Percentiles rank a stretch among this genome's conserved stretches.
Evolutionary conservation across 176 grass and related monocot species (phyloP).

Genomic region (Avena atlantica): DNA sequence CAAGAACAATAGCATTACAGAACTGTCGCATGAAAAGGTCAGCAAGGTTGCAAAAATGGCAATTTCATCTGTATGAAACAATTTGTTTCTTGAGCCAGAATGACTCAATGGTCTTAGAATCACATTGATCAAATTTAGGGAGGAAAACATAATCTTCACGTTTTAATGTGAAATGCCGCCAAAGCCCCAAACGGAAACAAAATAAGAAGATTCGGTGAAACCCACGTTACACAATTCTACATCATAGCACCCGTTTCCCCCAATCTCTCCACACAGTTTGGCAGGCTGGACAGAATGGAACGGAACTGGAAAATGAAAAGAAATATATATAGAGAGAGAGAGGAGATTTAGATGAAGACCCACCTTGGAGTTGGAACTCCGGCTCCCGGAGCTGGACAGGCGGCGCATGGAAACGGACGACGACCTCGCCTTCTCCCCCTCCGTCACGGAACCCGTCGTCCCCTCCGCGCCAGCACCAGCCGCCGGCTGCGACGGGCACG

Average conservation of each 20-base stretch:
- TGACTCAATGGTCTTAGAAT: background rate
- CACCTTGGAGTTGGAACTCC: slow-evolving; percentile 54
- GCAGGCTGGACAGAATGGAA: background rate
- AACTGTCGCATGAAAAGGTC: no score
- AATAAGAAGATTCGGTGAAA: no score
- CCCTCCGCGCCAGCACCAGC: background rate
- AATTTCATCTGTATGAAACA: background rate
- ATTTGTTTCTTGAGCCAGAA: background rate
- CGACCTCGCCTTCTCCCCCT: slow-evolving; percentile 4
- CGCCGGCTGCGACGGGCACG: background rate
- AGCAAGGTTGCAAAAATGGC: background rate
- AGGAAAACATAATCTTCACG: background rate
- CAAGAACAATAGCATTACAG: no score
- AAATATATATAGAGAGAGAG: background rate
- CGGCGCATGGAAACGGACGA: slow-evolving; percentile 38
- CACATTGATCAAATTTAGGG: background rate
- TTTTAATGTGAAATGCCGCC: no score
- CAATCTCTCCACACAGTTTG: no score
- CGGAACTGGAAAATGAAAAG: background rate
- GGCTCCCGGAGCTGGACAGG: slow-evolving; percentile 44
- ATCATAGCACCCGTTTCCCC: no score
- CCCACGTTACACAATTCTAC: no score
- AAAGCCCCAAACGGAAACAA: no score
- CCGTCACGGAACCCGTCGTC: background rate
- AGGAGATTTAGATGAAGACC: background rate